A percentile compares a stretch with the other conserved stretches of the same genome.
Conservation (phyloP, 129 eudicot species). For the Deinandra increscens region DNA sequence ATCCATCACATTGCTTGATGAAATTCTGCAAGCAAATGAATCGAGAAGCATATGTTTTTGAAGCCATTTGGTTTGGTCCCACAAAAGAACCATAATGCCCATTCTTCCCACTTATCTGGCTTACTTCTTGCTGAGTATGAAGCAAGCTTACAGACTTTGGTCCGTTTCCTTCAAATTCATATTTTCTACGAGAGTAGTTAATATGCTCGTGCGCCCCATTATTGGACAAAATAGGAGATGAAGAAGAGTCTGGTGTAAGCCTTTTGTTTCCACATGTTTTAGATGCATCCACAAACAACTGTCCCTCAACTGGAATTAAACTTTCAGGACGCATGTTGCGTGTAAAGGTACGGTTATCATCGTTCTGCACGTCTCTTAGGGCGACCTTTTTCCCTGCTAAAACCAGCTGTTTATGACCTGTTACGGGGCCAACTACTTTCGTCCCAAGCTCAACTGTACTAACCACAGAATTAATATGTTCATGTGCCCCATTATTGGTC, state of each 20-base stretch:
- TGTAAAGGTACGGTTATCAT: slow-evolving; percentile 35
- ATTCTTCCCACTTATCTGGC: slow-evolving; percentile 37
- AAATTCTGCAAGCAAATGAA: slow-evolving; percentile 58
- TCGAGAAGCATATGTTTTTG: slow-evolving; percentile 32
- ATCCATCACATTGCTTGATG: slow-evolving; percentile 65
- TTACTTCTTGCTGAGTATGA: slow-evolving; percentile 30
- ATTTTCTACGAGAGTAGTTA: slow-evolving; percentile 46
- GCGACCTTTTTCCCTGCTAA: slow-evolving; percentile 51
- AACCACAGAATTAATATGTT: slow-evolving; percentile 42
- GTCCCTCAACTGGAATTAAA: slow-evolving; percentile 34
- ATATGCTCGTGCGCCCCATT: slow-evolving; percentile 50
- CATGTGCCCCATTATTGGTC: slow-evolving; percentile 41
- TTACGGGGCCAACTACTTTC: slow-evolving; percentile 30
- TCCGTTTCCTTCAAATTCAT: slow-evolving; percentile 44
- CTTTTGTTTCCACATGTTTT: slow-evolving; percentile 60
- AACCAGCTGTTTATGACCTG: slow-evolving; percentile 41
- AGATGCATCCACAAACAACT: slow-evolving; percentile 38
- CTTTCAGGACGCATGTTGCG: slow-evolving; percentile 34
- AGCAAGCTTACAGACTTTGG: slow-evolving; percentile 24
- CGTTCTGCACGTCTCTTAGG: slow-evolving; percentile 62
- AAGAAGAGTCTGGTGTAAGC: slow-evolving; percentile 51
- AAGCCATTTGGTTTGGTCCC: slow-evolving; percentile 32
- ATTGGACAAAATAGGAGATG: slow-evolving; percentile 33
- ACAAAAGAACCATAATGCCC: slow-evolving; percentile 30
- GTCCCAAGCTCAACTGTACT: slow-evolving; percentile 29